Evolutionary conservation across 805 yeast species (phyloP).

Genomic region (Barnettozyma populi): DNA sequence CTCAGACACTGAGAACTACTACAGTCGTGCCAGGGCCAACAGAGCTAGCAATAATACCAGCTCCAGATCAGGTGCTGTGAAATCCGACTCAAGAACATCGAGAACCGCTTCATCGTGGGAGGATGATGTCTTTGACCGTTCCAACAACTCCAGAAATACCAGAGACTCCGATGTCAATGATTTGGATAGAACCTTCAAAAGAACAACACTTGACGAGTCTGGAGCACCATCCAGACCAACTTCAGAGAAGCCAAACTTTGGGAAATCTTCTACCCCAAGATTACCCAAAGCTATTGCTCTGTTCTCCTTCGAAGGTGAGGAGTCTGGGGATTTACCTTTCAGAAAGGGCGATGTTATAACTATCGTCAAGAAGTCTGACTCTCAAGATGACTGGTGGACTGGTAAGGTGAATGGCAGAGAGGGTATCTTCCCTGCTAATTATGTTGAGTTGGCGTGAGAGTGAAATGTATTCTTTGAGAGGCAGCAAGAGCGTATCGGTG

Average conservation of each 20-base stretch:
- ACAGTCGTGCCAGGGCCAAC: slow-evolving; percentile 26
- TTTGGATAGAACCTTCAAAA: slow-evolving; percentile 34
- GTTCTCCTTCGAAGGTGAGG: slow-evolving; percentile 86
- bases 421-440: slow-evolving; percentile 97
- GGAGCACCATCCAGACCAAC: slow-evolving; percentile 34
- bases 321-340: slow-evolving; percentile 88
- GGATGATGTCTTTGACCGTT: slow-evolving; percentile 74
- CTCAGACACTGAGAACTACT: slow-evolving; percentile 36
- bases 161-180: slow-evolving; percentile 29
- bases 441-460: slow-evolving; percentile 61
- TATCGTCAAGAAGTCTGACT: slow-evolving; percentile 77
- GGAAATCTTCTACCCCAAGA: slow-evolving; percentile 21
- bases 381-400: slow-evolving; percentile 98
- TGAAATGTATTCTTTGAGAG: too few species aligned
- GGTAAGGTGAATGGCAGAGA: slow-evolving; percentile 78
- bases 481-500: too few species aligned
- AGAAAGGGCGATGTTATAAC: slow-evolving; percentile 91
- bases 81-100: slow-evolving; percentile 10
- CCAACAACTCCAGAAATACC: slow-evolving; percentile 24
- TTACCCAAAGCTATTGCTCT: slow-evolving; percentile 85
- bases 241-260: slow-evolving; percentile 37
- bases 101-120: slow-evolving; percentile 65
- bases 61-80: slow-evolving; percentile 9
- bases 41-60: slow-evolving; percentile 4
- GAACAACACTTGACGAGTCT: slow-evolving; percentile 31